Base-by-base conservation (phyloP, 768 basidiomycete species). In the Lactarius sp. region DNA sequence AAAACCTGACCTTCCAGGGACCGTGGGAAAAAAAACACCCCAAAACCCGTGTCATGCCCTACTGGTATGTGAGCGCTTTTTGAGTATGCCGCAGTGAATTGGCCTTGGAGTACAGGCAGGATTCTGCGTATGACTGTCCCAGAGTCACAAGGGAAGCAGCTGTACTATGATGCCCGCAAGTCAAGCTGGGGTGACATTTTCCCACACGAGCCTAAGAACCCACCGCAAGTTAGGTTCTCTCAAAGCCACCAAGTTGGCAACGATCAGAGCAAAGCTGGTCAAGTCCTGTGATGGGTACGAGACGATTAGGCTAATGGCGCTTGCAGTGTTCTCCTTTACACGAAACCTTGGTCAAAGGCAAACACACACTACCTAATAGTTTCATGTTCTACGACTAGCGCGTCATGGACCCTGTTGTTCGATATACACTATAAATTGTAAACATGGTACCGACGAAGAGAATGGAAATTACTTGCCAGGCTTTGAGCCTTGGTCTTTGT, bases 81-180 rank as follows among this genome's bases (percentile, higher is more conserved):
- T 49, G 46, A 27, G 22, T 51, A 10, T 41, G 33, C 22, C 52
- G 18, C 54, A 62, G 61, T 49, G 31, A 53, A 33, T 61, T 12
- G 58, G 31, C 64, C 33, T 22, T 59, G 57, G 56, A 2, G 42
- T 56, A n/a, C 70, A 97, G 96, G 90, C 37, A 87, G 91, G 75
- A 88, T 98, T 52, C 89, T 94, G 82, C 86, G 96, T 6, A 77
- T 95, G 74, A 96, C 90, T 5, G 86, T 96, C 46, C 91, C 96
- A 0, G 94, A 85, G 69, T 95, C 92, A 2, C 94, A 95, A 76
- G 94, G 94, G n/a, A 95, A 93, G 73, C 94, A 98, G 70, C 81
- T 84, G 0, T 99, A 85, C 72, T 94, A 98, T 71, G 97, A 98
- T 73, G 94, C 95, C 2, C 86, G 95, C 41, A 98, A 98, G 76